Percentiles rank a stretch among this genome's conserved stretches.
phyloP scores from a whole-genome alignment of 768 basidiomycete species.

The Collybia sordida region DNA sequence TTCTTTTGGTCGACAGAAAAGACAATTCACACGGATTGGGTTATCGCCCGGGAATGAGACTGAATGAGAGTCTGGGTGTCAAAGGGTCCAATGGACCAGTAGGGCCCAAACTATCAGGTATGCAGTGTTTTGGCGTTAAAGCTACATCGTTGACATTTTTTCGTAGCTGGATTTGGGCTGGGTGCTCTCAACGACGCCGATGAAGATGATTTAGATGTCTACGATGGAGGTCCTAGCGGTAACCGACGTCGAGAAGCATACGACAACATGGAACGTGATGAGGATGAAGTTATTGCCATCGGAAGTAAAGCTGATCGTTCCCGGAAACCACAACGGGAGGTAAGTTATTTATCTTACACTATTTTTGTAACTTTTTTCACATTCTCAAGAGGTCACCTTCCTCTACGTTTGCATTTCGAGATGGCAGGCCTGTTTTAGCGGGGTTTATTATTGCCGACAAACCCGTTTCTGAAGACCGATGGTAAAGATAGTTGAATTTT shows the following conservation, averaged over 20 bases:
- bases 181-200: constrained; percentile 93
- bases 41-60: constrained; percentile 61
- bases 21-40: constrained; percentile 83
- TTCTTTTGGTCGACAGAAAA: constrained; percentile 64
- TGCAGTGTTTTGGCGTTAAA: neutral
- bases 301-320: constrained; percentile 28
- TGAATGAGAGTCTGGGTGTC: constrained; percentile 58
- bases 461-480: constrained; percentile 68
- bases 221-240: constrained; percentile 46
- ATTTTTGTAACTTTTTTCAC: constrained; percentile 17
- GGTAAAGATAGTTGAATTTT: constrained; percentile 39
- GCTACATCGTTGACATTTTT: neutral
- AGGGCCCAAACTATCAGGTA: constrained; percentile 63
- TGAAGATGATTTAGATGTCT: constrained; percentile 87
- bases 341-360: constrained; percentile 20
- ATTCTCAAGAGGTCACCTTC: constrained; percentile 31
- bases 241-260: constrained; percentile 59
- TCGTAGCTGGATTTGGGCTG: constrained; percentile 79
- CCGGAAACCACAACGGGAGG: constrained; percentile 24
- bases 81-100: constrained; percentile 20
- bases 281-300: constrained; percentile 54
- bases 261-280: constrained; percentile 61
- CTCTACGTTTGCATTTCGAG: constrained; percentile 52
- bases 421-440: constrained; percentile 69
- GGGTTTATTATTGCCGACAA: constrained; percentile 76